These are phyloP conservation scores for Beauveria australis DNA, from an alignment of 2,329 filamentous ascomycete genomes.

Conservation along the genomic window DNA sequence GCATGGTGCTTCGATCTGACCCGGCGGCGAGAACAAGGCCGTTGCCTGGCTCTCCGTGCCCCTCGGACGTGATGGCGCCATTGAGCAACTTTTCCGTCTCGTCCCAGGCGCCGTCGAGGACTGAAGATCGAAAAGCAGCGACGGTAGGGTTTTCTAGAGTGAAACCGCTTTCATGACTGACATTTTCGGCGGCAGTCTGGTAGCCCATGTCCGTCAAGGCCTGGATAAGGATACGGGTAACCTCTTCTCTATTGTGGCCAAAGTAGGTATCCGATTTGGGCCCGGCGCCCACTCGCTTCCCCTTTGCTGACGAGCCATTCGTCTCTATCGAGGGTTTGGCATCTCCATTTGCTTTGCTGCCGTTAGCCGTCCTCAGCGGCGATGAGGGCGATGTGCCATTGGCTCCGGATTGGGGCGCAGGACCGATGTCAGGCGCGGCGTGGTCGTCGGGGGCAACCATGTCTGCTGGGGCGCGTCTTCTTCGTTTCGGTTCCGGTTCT, in stretches of 20 bases:
- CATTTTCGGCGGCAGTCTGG: conserved; percentile 60
- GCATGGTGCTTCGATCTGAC: conserved; percentile 70
- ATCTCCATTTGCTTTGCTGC: conserved; percentile 36
- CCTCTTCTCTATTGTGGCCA: conserved; percentile 85
- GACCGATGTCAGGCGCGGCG: conserved; percentile 50
- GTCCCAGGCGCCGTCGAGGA: conserved; percentile 72
- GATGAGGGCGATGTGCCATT: conserved; percentile 33
- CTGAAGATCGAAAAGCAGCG: conserved; percentile 72
- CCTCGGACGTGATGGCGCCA: conserved; percentile 35
- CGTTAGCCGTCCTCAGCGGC: conserved; percentile 16
- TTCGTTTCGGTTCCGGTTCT: conserved; percentile 33
- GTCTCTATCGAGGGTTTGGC: conserved; percentile 36
- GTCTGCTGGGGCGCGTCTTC: conserved; percentile 46
- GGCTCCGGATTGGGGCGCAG: conserved; percentile 25
- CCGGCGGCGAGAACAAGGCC: conserved; percentile 68
- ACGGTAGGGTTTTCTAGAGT: conserved; percentile 81
- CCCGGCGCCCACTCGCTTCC: conserved; percentile 16
- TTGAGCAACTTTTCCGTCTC: conserved; percentile 78
- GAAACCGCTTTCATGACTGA: conserved; percentile 77
- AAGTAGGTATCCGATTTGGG: conserved; percentile 46
- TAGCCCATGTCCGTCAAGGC: conserved; percentile 86
- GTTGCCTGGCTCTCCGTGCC: conserved; percentile 29
- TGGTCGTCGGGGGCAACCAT: conserved; percentile 53
- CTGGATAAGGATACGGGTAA: conserved; percentile 88
- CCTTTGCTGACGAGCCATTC: conserved; percentile 45